Evolutionary conservation across 352 stramenopile genomes (phyloP).

Genomic region (Globisporangium solare): DNA sequence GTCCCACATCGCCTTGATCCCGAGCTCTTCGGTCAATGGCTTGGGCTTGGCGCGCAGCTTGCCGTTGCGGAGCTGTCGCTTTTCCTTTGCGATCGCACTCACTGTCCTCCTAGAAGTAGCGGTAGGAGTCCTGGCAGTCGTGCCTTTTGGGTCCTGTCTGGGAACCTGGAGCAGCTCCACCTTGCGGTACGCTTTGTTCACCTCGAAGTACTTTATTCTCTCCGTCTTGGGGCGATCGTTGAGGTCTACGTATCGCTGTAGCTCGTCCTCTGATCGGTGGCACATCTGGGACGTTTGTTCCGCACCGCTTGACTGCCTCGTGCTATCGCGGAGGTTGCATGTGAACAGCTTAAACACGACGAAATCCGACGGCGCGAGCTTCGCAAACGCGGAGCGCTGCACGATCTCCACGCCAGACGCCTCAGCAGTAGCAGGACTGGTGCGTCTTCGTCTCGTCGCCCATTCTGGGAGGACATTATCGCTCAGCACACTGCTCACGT

Average conservation of each 20-base stretch:
- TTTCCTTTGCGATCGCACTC: slow-evolving; percentile 1
- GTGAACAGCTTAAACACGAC: slow-evolving; percentile 47
- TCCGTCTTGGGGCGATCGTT: not conserved
- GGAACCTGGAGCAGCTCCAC: slow-evolving; percentile 24
- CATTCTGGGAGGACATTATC: not conserved
- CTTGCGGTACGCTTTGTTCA: slow-evolving; percentile 45
- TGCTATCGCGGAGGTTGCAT: slow-evolving; percentile 17
- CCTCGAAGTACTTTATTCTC: slow-evolving; percentile 31
- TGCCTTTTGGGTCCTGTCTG: not conserved
- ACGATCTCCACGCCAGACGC: slow-evolving; percentile 11
- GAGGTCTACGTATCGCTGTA: slow-evolving; percentile 5
- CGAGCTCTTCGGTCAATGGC: slow-evolving; percentile 44
- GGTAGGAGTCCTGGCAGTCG: slow-evolving; percentile 3
- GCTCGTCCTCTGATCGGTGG: slow-evolving; percentile 18
- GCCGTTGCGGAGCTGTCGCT: slow-evolving; percentile 3
- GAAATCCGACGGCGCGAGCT: slow-evolving; percentile 52
- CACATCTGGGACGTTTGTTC: slow-evolving; percentile 8
- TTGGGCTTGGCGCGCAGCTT: slow-evolving; percentile 22
- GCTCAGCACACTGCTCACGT: slow-evolving; percentile 20
- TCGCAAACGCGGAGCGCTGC: slow-evolving; percentile 22
- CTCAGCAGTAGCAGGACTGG: too few relatives aligned
- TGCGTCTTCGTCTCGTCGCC: too few relatives aligned
- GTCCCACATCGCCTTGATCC: slow-evolving; percentile 52
- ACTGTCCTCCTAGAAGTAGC: slow-evolving; percentile 14
- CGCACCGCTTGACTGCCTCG: not conserved